A percentile compares a stretch with the other conserved stretches of the same genome.
Conservation (phyloP, 306 rosid genomes). For the Abrus precatorius region DNA sequence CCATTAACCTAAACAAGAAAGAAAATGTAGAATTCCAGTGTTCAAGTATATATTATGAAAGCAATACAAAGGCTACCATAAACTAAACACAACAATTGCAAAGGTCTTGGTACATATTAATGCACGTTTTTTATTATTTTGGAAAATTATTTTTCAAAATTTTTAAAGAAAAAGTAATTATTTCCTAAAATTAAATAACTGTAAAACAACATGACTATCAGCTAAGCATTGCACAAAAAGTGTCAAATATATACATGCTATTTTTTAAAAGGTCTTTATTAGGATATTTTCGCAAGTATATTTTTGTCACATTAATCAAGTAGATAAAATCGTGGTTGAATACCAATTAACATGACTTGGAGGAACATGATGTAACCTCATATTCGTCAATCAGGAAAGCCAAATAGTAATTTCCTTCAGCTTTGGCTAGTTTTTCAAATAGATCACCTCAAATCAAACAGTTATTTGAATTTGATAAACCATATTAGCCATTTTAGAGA, state of each 20-base stretch:
- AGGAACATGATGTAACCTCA: background rate
- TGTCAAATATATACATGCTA: no score
- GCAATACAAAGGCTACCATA: background rate
- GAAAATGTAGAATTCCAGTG: background rate
- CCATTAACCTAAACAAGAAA: no score
- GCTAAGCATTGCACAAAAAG: no score
- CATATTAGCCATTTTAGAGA: background rate
- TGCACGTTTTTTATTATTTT: background rate
- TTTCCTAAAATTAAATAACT: no score
- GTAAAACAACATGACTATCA: background rate
- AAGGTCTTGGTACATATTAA: no score
- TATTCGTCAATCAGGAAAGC: background rate
- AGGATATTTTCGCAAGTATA: no score
- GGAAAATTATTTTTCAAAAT: no score
- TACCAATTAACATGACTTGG: background rate
- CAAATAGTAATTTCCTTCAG: background rate
- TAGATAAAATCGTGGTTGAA: no score
- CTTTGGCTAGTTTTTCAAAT: background rate
- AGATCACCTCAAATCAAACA: background rate
- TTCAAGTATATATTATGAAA: background rate
- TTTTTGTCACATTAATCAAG: no score
- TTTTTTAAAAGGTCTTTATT: no score
- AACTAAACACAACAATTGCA: no score
- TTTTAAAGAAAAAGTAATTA: no score
- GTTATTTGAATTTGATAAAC: background rate